These are phyloP conservation scores for Phaeosphaeria sp. DNA, from an alignment of 2,329 filamentous ascomycete species.

Conservation along the genomic window DNA sequence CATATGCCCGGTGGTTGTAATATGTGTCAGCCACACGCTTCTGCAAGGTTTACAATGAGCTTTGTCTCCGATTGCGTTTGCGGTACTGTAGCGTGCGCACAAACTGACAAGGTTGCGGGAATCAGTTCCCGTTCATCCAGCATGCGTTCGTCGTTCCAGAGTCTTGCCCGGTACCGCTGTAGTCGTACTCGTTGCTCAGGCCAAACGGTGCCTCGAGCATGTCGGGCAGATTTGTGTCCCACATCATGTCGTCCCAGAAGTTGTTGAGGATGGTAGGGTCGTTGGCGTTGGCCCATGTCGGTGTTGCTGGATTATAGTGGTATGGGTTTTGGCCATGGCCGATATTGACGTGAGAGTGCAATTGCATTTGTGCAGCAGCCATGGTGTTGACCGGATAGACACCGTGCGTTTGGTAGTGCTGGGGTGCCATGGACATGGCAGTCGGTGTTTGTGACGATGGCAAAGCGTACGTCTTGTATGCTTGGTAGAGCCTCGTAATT, in stretches of 20 bases:
- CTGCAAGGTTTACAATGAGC: neutral
- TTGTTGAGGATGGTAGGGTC: slow-evolving; percentile 41
- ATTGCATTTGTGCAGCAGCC: slow-evolving; percentile 15
- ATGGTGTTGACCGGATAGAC: slow-evolving; percentile 21
- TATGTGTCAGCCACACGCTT: neutral
- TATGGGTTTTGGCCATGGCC: slow-evolving; percentile 19
- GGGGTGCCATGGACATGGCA: slow-evolving; percentile 22
- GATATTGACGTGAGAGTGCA: slow-evolving; percentile 16
- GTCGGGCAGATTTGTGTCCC: slow-evolving; percentile 48
- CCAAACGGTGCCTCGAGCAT: slow-evolving; percentile 46
- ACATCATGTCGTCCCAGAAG: slow-evolving; percentile 53
- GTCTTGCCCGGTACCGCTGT: slow-evolving; percentile 41
- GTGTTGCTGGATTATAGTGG: slow-evolving; percentile 39
- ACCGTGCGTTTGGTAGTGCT: slow-evolving; percentile 16
- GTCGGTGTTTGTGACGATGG: slow-evolving; percentile 16
- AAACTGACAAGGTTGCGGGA: neutral
- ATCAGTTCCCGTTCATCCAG: slow-evolving; percentile 47
- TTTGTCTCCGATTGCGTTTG: neutral
- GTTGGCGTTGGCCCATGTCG: slow-evolving; percentile 29
- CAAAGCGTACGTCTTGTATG: slow-evolving; percentile 42
- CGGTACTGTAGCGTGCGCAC: neutral
- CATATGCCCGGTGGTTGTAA: slow-evolving; percentile 8
- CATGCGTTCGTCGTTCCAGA: slow-evolving; percentile 36
- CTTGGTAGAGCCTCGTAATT: slow-evolving; percentile 51
- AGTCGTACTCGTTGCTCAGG: slow-evolving; percentile 43